phyloP scores from a whole-genome alignment of 148 eudicot species.

The Silene latifolia region DNA sequence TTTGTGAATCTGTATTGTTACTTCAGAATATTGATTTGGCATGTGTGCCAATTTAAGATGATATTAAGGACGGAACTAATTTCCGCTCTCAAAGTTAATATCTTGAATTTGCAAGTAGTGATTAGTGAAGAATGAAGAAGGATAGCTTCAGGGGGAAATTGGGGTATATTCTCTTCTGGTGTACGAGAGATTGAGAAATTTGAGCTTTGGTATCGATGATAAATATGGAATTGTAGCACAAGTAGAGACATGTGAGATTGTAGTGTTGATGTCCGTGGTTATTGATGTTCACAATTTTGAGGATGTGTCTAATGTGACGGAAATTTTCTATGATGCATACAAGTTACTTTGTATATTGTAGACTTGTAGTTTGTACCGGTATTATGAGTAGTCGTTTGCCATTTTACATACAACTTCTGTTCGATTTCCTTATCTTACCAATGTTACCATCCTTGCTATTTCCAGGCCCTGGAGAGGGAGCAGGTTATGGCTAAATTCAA shows the following conservation, averaged over 20 bases:
- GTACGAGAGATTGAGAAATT: too few relatives aligned
- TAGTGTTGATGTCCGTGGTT: too few relatives aligned
- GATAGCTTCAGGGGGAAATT: too few relatives aligned
- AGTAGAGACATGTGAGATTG: not conserved
- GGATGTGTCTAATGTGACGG: too few relatives aligned
- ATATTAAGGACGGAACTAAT: too few relatives aligned
- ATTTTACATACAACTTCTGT: not conserved
- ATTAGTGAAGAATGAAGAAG: not conserved
- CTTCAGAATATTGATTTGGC: too few relatives aligned
- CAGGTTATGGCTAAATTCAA: conserved; percentile 58
- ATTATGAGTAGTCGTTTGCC: not conserved
- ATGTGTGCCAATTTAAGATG: too few relatives aligned
- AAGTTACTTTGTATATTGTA: not conserved
- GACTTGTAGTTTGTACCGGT: not conserved
- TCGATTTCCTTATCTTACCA: not conserved
- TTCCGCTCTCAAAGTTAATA: too few relatives aligned
- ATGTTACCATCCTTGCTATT: not conserved
- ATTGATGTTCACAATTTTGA: too few relatives aligned
- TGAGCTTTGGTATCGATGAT: not conserved
- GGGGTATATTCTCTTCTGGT: too few relatives aligned
- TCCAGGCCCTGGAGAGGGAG: conserved; percentile 81
- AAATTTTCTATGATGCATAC: not conserved
- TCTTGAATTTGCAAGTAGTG: too few relatives aligned
- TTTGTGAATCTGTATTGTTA: too few relatives aligned
- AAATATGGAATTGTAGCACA: not conserved